A percentile compares a stretch with the other conserved stretches of the same genome.
These are phyloP conservation scores for Trichoderma endophyticum DNA, from an alignment of 2,329 filamentous ascomycete species.

Conservation along the genomic window DNA sequence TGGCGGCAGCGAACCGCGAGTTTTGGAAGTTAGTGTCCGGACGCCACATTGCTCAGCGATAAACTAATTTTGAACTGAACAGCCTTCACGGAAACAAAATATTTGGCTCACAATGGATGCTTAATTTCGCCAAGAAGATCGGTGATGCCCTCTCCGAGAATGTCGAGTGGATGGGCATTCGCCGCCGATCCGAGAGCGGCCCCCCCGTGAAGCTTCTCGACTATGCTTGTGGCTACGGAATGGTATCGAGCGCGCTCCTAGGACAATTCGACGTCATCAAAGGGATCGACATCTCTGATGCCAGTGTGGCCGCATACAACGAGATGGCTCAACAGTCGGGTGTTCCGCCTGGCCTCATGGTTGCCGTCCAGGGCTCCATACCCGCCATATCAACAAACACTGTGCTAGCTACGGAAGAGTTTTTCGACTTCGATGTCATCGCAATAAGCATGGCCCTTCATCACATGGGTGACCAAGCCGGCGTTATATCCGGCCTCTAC, in stretches of 20 bases:
- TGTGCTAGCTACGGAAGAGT: not conserved
- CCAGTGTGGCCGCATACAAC: not conserved
- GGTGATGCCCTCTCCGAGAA: not conserved
- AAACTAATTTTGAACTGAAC: not conserved
- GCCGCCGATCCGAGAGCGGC: not conserved
- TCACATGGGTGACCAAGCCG: not conserved
- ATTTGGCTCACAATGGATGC: not conserved
- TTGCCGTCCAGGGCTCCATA: not conserved
- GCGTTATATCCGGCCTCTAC: not conserved
- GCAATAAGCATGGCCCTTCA: conserved; percentile 6
- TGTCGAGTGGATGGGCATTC: not conserved
- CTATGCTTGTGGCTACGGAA: not conserved
- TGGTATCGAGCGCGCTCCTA: not conserved
- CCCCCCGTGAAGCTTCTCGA: not conserved
- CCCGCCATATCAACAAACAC: not conserved
- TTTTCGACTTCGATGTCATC: not conserved
- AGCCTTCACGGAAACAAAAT: not conserved
- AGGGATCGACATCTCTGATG: conserved; percentile 1
- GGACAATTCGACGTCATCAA: not conserved
- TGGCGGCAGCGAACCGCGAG: not conserved
- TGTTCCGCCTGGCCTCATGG: not conserved
- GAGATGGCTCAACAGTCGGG: not conserved
- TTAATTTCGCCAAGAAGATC: not conserved
- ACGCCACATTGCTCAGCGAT: not conserved
- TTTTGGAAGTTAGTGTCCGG: conserved; percentile 4